Evolutionary conservation across 2,329 filamentous ascomycete species (phyloP).

Genomic region (Ophiognomonia clavigignenti-juglandacearum): DNA sequence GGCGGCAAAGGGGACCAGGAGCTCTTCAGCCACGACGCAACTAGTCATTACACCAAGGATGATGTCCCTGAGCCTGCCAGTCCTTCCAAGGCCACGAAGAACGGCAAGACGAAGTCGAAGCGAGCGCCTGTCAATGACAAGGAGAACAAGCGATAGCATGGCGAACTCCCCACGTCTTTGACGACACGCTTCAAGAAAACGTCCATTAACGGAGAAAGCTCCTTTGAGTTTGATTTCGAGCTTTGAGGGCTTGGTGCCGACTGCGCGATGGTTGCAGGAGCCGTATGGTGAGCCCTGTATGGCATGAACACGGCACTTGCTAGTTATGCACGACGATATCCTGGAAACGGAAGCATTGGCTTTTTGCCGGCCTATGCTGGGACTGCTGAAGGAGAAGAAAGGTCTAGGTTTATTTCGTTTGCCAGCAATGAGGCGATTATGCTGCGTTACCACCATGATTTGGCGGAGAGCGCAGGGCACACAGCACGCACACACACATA

Average conservation of each 20-base stretch:
- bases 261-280: background rate
- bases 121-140: constrained; percentile 9
- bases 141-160: constrained; percentile 15
- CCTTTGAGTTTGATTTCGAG: constrained; percentile 16
- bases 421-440: background rate
- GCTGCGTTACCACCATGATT: background rate
- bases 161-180: constrained; percentile 8
- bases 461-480: background rate
- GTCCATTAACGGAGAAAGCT: constrained; percentile 9
- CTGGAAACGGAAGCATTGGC: background rate
- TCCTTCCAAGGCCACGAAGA: constrained; percentile 20
- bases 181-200: constrained; percentile 9
- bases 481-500: background rate
- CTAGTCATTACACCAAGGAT: constrained; percentile 42
- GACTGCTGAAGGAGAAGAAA: background rate
- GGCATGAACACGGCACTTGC: background rate
- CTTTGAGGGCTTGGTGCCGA: background rate
- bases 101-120: constrained; percentile 9
- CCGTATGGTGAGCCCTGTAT: background rate
- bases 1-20: constrained; percentile 81
- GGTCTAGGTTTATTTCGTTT: background rate
- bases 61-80: constrained; percentile 25
- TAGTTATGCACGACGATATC: background rate
- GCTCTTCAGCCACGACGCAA: constrained; percentile 63
- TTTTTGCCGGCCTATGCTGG: background rate